Percentiles rank a stretch among this genome's conserved stretches.
phyloP scores from a whole-genome alignment of 371 early-diverging fungal genomes.

The Haplosporangium sp. region DNA sequence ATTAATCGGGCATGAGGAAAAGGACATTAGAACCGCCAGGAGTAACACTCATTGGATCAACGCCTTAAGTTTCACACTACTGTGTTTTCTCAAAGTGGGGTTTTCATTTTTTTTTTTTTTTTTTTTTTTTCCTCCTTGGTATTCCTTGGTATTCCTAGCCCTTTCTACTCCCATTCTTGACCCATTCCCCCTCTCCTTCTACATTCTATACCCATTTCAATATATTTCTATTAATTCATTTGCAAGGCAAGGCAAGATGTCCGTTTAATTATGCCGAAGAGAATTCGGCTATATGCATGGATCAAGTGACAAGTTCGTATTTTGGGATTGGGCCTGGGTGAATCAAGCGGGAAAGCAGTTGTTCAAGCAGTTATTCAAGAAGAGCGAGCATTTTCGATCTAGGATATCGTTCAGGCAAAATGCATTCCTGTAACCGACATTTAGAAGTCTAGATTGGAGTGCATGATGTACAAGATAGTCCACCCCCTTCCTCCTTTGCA shows the following conservation, averaged over 20 bases:
- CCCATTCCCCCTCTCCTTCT: not conserved
- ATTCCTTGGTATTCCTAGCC: not conserved
- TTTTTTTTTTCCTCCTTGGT: not conserved
- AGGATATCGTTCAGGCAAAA: not conserved
- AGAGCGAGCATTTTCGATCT: not conserved
- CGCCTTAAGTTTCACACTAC: not conserved
- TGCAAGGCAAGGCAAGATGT: conserved; percentile 8
- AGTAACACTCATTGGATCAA: not conserved
- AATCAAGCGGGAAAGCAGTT: conserved; percentile 11
- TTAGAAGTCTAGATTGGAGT: not conserved
- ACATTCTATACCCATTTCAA: not conserved
- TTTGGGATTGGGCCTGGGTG: conserved; percentile 12
- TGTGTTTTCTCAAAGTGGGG: too few species aligned
- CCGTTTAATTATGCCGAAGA: not conserved
- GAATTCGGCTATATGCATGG: not conserved
- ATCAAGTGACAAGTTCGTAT: conserved; percentile 11
- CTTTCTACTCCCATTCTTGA: not conserved
- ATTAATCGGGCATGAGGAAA: not conserved
- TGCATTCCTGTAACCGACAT: not conserved
- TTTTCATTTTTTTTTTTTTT: too few species aligned
- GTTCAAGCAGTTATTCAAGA: conserved; percentile 1
- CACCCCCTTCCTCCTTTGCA: conserved; percentile 7
- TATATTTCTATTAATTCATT: conserved; percentile 1
- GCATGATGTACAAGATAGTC: conserved; percentile 3
- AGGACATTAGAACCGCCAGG: not conserved